Conservation (phyloP, 192 early-diverging fungal genomes). For the Phycomyces nitens region DNA sequence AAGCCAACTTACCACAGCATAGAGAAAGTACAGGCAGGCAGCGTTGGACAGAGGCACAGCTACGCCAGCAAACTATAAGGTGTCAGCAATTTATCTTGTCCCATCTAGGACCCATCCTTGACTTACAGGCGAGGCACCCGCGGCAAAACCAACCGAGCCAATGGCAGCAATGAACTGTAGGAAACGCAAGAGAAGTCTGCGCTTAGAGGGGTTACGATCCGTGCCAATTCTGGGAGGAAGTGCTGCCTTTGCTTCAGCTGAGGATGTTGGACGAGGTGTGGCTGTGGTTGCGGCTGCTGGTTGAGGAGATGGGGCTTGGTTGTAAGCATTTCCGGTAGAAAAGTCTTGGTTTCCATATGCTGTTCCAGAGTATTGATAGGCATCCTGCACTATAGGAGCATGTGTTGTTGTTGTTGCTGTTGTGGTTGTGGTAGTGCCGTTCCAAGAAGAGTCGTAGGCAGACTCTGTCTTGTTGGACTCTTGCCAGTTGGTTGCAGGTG, state of each 20-base stretch:
- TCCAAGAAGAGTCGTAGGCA: conserved; percentile 10
- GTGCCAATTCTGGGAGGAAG: conserved; percentile 8
- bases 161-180: conserved; percentile 25
- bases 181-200: conserved; percentile 24
- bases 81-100: too few relatives aligned
- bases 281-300: background rate
- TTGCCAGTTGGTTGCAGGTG: conserved; percentile 8
- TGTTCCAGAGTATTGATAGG: conserved; percentile 34
- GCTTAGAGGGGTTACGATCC: conserved; percentile 15
- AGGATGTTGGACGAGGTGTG: background rate
- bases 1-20: conserved; percentile 29
- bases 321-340: background rate
- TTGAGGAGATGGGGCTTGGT: background rate
- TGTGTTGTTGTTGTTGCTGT: conserved; percentile 3
- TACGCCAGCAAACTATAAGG: conserved; percentile 13
- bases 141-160: conserved; percentile 36
- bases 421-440: background rate
- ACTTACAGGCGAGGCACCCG: conserved; percentile 37
- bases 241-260: conserved; percentile 2
- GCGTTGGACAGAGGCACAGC: conserved; percentile 23
- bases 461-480: conserved; percentile 16
- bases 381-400: conserved; percentile 2
- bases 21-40: conserved; percentile 34
- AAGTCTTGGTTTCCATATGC: conserved; percentile 23
- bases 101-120: too few relatives aligned